Conservation (phyloP, 116 monocot genomes). For the Phalaenopsis hybrid region DNA sequence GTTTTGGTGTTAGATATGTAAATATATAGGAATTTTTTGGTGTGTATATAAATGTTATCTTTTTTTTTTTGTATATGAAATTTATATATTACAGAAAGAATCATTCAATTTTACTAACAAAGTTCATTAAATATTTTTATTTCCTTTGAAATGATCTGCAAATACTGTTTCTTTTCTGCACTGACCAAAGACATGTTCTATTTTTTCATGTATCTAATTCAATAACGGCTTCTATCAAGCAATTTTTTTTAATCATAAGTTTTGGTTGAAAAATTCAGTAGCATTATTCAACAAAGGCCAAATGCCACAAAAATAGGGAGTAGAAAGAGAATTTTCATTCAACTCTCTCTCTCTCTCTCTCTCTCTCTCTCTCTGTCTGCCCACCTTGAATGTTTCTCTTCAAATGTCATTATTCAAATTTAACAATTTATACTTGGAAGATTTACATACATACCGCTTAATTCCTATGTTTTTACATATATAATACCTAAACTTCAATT, state of each 20-base stretch:
- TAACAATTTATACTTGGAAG: too few relatives aligned
- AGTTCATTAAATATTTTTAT: not conserved
- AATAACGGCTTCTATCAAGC: not conserved
- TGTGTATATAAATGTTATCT: too few relatives aligned
- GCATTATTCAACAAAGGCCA: not conserved
- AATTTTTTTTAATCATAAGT: not conserved
- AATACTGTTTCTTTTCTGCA: not conserved
- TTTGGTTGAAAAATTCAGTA: not conserved
- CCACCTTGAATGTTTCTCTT: not conserved
- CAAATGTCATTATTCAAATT: not conserved
- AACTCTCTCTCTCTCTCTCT: not conserved
- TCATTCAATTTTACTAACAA: not conserved
- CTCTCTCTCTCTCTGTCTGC: not conserved
- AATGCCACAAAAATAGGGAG: not conserved
- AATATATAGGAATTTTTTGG: too few relatives aligned
- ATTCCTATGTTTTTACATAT: not conserved
- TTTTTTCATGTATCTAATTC: not conserved
- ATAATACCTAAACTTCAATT: too few relatives aligned
- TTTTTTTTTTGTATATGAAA: too few relatives aligned
- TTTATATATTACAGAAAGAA: not conserved
- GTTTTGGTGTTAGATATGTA: too few relatives aligned
- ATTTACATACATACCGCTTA: not conserved
- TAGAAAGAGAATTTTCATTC: not conserved
- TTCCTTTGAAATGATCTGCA: not conserved
- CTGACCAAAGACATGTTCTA: not conserved